These are phyloP conservation scores for Secale cereale DNA, from an alignment of 176 grass and related monocot species.

Conservation along the genomic window DNA sequence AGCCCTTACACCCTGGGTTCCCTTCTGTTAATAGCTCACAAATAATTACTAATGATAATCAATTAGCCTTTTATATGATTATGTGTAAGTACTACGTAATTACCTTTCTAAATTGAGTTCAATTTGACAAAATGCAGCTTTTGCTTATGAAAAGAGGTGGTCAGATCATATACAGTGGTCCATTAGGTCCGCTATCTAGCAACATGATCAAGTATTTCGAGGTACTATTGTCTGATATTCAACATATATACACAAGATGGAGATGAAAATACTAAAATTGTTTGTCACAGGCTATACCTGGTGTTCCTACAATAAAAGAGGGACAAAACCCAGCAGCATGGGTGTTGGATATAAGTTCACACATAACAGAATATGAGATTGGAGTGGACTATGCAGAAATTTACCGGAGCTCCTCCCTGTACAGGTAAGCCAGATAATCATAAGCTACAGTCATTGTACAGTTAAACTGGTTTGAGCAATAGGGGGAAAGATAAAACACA, in stretches of 20 bases:
- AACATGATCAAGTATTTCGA: conserved; percentile 93
- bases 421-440: conserved; percentile 48
- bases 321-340: conserved; percentile 87
- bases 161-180: conserved; percentile 74
- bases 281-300: conserved; percentile 67
- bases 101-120: conserved; percentile 2
- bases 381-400: conserved; percentile 70
- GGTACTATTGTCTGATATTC: conserved; percentile 47
- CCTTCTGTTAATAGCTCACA: background rate
- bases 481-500: conserved; percentile 2
- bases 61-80: background rate
- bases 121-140: conserved; percentile 50
- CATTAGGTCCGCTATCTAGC: conserved; percentile 63
- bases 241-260: background rate
- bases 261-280: conserved; percentile 14
- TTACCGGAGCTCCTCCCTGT: conserved; percentile 60
- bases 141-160: conserved; percentile 96
- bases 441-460: background rate
- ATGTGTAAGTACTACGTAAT: background rate
- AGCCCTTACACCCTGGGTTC: background rate
- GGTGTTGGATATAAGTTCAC: conserved; percentile 78
- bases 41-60: background rate
- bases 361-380: conserved; percentile 63
- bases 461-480: conserved; percentile 11
- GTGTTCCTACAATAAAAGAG: conserved; percentile 67